Evolutionary conservation across 441 rosid species (phyloP).

Genomic region (Iberis amara): DNA sequence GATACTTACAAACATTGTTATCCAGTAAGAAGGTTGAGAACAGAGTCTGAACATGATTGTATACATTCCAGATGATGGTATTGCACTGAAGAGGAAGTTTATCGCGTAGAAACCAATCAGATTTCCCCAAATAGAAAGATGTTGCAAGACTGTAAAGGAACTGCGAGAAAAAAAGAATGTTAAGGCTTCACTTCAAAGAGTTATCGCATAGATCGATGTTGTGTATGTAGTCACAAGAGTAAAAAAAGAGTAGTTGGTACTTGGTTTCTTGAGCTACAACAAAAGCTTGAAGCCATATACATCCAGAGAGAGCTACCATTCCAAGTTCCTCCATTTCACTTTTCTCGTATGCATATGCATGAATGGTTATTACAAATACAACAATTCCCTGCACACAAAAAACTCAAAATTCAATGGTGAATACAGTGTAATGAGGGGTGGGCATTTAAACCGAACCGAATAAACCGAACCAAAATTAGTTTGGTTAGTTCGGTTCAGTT

Average conservation of each 20-base stretch:
- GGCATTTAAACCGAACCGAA: too few species aligned
- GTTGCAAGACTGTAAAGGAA: conserved; percentile 84
- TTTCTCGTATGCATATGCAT: conserved; percentile 79
- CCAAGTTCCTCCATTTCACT: conserved; percentile 95
- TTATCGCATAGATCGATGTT: not conserved
- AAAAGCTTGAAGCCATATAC: conserved; percentile 98
- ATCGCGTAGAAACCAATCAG: conserved; percentile 68
- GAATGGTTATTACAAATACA: conserved; percentile 76
- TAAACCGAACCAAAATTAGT: too few species aligned
- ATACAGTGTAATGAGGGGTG: too few species aligned
- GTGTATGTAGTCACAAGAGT: not conserved
- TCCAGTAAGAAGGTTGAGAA: conserved; percentile 83
- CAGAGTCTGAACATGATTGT: conserved; percentile 92
- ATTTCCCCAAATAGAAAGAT: conserved; percentile 93
- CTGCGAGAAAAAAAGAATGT: conserved; percentile 40
- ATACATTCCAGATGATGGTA: conserved; percentile 91
- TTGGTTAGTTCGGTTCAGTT: too few species aligned
- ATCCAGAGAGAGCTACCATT: conserved; percentile 98
- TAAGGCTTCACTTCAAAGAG: not conserved
- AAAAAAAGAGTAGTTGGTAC: conserved; percentile 42
- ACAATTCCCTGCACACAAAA: conserved; percentile 71
- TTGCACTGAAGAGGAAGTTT: conserved; percentile 78
- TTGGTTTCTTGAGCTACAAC: conserved; percentile 92
- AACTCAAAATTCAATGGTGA: conserved; percentile 9
- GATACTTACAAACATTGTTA: conserved; percentile 70